Base-by-base conservation (phyloP, 306 rosid genomes). In the Malus orientalis region DNA sequence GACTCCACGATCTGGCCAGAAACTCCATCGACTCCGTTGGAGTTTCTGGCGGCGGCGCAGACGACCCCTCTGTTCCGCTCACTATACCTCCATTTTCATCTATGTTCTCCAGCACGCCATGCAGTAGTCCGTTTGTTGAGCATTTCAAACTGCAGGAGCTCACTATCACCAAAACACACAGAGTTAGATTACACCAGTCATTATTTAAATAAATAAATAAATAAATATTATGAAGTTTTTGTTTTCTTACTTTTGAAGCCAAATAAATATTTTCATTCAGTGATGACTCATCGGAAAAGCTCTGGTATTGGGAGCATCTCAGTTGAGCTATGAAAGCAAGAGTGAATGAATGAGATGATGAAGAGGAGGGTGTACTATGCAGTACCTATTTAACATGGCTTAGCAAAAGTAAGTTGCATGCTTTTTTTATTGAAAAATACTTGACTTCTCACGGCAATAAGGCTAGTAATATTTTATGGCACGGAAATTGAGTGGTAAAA, bases 21-120 rank as follows among this genome's bases (percentile, higher is more conserved):
- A 90, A 95, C 88, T 95, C 97, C 98, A 95, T 95, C 59, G 97
- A 87, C 74, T 95, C 97, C 2, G 96, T 92, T 22, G 97, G 98
- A 38, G 97, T 92, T n/a, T 95, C 98, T 8, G 93, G 97, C 25
- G 81, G 89, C 2, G 25, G 84, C 14, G 83, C 84, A 70, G 87
- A 74, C 29, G 93, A 84, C 68, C 36, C 54, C 30, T 72, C 79
- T 27, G 80, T 71, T 85, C 87, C 82, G 66, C n/a, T 83, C 12
- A 83, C 78, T 51, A 91, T 80, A 70, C 82, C 80, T 67, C 83
- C 80, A 74, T 88, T 88, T 84, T 95, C 98, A 51, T 92, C 97
- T 77, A 92, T 92, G 83, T 88, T 92, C 81, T 89, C 90, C 69
- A 90, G 84, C 83, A 77, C 82, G 66, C 76, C 82, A 77, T 74